A percentile compares a stretch with the other conserved stretches of the same genome.
Conservation (phyloP, 2,329 filamentous ascomycete genomes). For the Aspergillus sp. region DNA sequence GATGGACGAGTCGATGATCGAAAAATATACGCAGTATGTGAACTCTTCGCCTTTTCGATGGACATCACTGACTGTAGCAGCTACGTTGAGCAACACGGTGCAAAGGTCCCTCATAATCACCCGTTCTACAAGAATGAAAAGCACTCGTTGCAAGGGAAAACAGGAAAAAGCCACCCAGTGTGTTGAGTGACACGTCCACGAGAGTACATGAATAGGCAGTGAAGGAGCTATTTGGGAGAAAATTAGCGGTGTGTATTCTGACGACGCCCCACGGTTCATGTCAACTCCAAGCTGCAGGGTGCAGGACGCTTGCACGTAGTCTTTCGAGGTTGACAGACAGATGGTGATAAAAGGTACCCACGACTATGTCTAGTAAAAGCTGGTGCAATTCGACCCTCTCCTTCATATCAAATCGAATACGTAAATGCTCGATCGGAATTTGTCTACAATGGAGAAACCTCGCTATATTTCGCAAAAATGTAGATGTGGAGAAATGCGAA, state of each 20-base stretch:
- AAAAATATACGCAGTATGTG: conserved; percentile 62
- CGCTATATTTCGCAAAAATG: background rate
- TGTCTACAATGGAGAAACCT: background rate
- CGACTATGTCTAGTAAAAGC: no score
- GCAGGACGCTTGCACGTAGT: no score
- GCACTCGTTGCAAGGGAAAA: conserved; percentile 82
- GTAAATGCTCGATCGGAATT: no score
- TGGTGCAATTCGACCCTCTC: no score
- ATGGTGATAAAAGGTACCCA: no score
- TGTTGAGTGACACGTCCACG: conserved; percentile 54
- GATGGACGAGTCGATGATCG: conserved; percentile 68
- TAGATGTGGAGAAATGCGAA: background rate
- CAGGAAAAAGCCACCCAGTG: conserved; percentile 80
- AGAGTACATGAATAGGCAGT: background rate
- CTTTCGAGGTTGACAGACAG: no score
- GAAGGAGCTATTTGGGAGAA: no score
- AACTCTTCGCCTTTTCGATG: background rate
- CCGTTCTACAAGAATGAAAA: conserved; percentile 63
- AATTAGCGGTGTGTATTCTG: no score
- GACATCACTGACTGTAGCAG: background rate
- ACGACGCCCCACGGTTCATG: no score
- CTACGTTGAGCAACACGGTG: conserved; percentile 6
- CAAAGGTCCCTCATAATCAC: conserved; percentile 20
- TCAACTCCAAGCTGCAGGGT: no score
- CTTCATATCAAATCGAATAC: no score